Base-by-base conservation (phyloP, 139 green algal genomes). In the Chlamydomonas sp. region DNA sequence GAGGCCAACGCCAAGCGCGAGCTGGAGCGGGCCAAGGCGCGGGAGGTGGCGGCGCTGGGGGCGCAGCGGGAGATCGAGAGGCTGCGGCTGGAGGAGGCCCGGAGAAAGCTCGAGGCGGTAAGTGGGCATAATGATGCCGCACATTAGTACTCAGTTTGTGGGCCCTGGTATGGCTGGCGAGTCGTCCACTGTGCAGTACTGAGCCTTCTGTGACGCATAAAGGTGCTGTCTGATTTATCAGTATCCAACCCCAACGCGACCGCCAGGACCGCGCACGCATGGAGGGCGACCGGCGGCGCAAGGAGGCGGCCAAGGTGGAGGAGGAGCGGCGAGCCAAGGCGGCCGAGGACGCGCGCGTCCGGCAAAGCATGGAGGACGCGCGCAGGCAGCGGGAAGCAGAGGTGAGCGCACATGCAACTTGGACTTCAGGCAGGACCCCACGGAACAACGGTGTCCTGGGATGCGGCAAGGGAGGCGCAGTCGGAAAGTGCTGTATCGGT, bases 51-150 rank as follows among this genome's bases (percentile, higher is more conserved):
- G 20, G 85, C 89, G 2, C 18, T 91, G 88, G 83, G 73, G 60
- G 90, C 90, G 60, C 83, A 90, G 78, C 90, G 90, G 4, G 90
- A 94, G 80, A 72, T 92, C 1, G 90, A 93, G 86, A 87, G 90
- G 31, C 73, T 91, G 82, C 18, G 59, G 80, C 74, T 93, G 72
- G 92, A 94, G 86, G 88, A 92, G 64, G 66, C 90, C 77, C 71
- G 86, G 31, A 79, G 79, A 57, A 90, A 88, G 49, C 63, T 94
- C 8, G 91, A 91, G 62, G 61, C 60, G 85, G 90, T 91, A 77
- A 49, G 85, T 77, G 79, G 77, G 31, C 31, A 49, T 49, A 49
- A 49, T 49, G 31, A 49, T 49, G 31, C 31, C 31, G 31, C 31
- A 49, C 31, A 49, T 49, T 49, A 49, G 31, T 49, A 49, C 31